Base-by-base conservation (phyloP, 192 early-diverging fungal genomes). In the Coemansia sp. region DNA sequence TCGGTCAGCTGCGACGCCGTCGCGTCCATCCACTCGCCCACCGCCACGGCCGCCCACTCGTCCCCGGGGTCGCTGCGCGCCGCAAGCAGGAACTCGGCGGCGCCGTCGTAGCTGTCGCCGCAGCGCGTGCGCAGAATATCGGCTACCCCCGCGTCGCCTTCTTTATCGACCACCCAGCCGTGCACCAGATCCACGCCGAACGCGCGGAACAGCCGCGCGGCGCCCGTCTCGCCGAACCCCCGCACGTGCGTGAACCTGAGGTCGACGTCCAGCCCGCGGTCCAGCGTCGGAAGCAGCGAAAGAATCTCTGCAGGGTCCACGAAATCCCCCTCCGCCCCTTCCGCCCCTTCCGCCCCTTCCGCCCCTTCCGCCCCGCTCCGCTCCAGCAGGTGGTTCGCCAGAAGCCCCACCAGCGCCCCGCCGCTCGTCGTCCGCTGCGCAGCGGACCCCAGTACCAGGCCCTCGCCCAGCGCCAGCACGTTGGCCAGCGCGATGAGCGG, bases 401-500 rank as follows among this genome's bases (percentile, higher is more conserved):
- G 60, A 18, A 90, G 35, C 27, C 73, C 81, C 11, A 89, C 65
- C 7, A 96, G 63, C 31, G 85, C 81, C 33, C 86, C 88, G 54
- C 82, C 88, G 14, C 70, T 81, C 17, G 91, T 81, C 0, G 65
- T 65, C 2, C 71, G 63, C 19, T 80, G 63, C 29, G 83, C 78
- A 35, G 68, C 68, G 6, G 80, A 69, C 7, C 30, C 53, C 13
- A 47, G 17, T 4, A 17, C 11, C 31, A 96, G 76, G 30, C 83
- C 82, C 11, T 84, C 85, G 8, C 83, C 73, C 10, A 98, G 75
- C 13, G 90, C 63, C 19, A 98, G 78, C 6, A 87, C 87, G 65
- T 98, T 98, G 42, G 81, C 79, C 7, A 96, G 76, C 11, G 91
- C 88, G 4, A 94, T 68, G 32, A 96, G 60, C 14, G 94, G 94